Conservation (phyloP, 768 basidiomycete genomes). For the Cystobasidium ongulense region DNA sequence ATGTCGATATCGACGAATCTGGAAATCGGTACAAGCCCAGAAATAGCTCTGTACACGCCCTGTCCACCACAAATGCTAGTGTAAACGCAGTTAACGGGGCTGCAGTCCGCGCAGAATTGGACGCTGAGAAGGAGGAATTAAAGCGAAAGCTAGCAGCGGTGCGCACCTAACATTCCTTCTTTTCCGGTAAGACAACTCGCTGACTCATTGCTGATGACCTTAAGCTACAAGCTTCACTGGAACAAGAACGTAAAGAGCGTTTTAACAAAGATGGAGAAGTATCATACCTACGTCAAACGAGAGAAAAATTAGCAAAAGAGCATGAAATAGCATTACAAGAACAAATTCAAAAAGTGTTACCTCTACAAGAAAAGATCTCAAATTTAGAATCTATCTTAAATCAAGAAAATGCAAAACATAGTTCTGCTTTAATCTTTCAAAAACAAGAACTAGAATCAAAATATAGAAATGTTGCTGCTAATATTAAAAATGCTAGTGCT, state of each 20-base stretch:
- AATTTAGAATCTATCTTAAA: neutral
- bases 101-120: neutral
- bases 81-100: neutral
- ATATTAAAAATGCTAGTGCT: neutral
- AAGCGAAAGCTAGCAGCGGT: neutral
- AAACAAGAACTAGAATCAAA: conserved; percentile 5
- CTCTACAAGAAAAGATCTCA: neutral
- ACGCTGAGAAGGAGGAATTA: neutral
- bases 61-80: too few species aligned
- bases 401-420: neutral
- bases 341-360: neutral
- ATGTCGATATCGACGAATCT: neutral
- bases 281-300: neutral
- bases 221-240: neutral
- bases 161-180: neutral
- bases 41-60: neutral
- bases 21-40: neutral
- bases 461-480: neutral
- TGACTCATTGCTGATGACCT: neutral
- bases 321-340: neutral
- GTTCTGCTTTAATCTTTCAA: neutral
- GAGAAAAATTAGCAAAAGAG: neutral
- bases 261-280: neutral
- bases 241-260: neutral
- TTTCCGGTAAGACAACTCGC: neutral